Conservation (phyloP, 306 rosid species). For the Cucumis hystrix region DNA sequence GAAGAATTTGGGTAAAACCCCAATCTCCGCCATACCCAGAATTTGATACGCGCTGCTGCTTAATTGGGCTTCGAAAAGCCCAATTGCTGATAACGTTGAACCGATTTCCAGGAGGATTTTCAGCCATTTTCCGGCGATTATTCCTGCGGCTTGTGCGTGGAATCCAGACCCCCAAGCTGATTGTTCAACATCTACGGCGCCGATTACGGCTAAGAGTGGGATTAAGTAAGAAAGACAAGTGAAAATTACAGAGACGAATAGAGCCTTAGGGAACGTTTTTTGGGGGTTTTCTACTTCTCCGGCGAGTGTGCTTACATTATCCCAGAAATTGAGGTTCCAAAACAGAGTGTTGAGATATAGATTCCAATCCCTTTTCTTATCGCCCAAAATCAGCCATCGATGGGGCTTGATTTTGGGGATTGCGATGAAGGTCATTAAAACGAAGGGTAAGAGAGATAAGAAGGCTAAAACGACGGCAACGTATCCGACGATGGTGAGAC, state of each 20-base stretch:
- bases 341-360: background rate
- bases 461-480: background rate
- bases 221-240: constrained; percentile 3
- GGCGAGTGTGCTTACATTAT: constrained; percentile 3
- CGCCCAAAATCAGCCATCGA: background rate
- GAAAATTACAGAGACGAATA: background rate
- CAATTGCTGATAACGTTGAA: background rate
- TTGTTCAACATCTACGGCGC: background rate
- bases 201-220: constrained; percentile 1
- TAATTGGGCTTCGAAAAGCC: constrained; percentile 4
- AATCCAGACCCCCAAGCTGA: background rate
- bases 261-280: background rate
- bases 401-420: constrained; percentile 1
- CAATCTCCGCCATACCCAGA: constrained; percentile 7
- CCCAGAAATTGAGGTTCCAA: constrained; percentile 11
- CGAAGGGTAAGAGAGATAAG: background rate
- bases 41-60: constrained; percentile 7
- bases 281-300: constrained; percentile 7
- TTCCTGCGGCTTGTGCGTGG: background rate
- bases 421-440: background rate
- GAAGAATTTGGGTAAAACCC: background rate
- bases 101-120: constrained; percentile 6
- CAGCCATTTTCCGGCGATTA: constrained; percentile 2
- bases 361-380: background rate
- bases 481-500: constrained; percentile 4